These are phyloP conservation scores for Oryza meridionalis DNA, from an alignment of 176 grass and related monocot genomes.

Conservation along the genomic window DNA sequence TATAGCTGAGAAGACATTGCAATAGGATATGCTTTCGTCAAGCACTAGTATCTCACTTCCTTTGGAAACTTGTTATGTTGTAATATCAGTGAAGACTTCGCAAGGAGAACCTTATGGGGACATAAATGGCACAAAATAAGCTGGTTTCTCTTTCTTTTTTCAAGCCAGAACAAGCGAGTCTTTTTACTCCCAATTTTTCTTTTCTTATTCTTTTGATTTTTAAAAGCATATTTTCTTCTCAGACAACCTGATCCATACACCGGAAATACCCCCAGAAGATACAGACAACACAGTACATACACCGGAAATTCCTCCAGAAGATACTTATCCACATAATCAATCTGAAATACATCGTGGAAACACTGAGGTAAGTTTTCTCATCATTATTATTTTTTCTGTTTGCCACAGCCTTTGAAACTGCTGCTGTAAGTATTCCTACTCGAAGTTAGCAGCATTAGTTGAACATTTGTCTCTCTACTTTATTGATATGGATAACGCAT, in stretches of 20 bases:
- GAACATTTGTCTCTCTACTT: neutral
- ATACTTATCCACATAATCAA: conserved; percentile 39
- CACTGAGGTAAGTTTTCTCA: conserved; percentile 43
- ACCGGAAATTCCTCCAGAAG: conserved; percentile 32
- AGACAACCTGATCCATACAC: conserved; percentile 41
- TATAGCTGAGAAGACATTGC: neutral
- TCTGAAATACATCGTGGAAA: conserved; percentile 32
- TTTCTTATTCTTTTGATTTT: conserved; percentile 25
- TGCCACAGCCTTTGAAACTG: conserved; percentile 11
- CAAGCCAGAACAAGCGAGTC: neutral
- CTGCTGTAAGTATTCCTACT: conserved; percentile 22
- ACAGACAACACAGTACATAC: conserved; percentile 45
- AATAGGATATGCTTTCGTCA: neutral
- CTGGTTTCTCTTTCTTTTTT: neutral
- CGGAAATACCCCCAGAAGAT: conserved; percentile 22
- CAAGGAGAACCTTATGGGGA: neutral
- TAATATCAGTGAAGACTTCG: neutral
- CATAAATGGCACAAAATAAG: conserved; percentile 5
- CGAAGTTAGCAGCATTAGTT: neutral
- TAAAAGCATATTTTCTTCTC: conserved; percentile 37
- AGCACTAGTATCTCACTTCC: neutral
- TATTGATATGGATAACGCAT: neutral
- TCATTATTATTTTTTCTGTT: conserved; percentile 12
- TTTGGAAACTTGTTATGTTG: neutral
- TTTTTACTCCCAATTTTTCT: neutral